Conservation (phyloP, 2,329 filamentous ascomycete genomes). For the Cladophialophora yegresii region DNA sequence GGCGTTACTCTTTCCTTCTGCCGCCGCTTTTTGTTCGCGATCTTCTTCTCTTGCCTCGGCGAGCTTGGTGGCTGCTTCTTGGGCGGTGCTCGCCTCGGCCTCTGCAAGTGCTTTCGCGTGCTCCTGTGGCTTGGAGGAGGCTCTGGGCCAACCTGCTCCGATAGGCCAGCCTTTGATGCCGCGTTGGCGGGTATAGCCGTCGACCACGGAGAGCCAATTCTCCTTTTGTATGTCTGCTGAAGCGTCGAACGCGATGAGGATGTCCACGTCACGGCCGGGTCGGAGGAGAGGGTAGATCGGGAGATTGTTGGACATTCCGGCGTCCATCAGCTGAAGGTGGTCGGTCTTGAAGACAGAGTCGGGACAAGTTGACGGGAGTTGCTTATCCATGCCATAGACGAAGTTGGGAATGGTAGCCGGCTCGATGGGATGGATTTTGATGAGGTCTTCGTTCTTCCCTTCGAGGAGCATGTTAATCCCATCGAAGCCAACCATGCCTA, state of each 20-base stretch:
- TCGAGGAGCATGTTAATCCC: conserved; percentile 80
- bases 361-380: conserved; percentile 74
- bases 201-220: conserved; percentile 93
- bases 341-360: conserved; percentile 69
- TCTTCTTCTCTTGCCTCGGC: conserved; percentile 55
- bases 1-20: conserved; percentile 35
- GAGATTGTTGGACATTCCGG: conserved; percentile 97
- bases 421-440: conserved; percentile 92
- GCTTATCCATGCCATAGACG: conserved; percentile 74
- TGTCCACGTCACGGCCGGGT: conserved; percentile 82
- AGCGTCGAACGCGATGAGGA: conserved; percentile 90
- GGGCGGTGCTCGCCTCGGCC: conserved; percentile 63
- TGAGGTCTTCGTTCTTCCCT: conserved; percentile 77
- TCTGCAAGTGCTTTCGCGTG: conserved; percentile 66
- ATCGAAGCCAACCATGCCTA: conserved; percentile 70
- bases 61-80: conserved; percentile 66
- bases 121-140: conserved; percentile 59
- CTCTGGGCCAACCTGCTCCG: conserved; percentile 87
- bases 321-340: conserved; percentile 87
- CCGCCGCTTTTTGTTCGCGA: conserved; percentile 38
- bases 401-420: conserved; percentile 91
- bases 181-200: conserved; percentile 87
- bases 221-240: conserved; percentile 90
- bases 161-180: conserved; percentile 93
- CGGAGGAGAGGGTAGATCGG: conserved; percentile 92